Evolutionary conservation across 805 yeast genomes (phyloP), one percentile per base, ranked within the genome.

Genomic region (Torulaspora delbrueckii): DNA sequence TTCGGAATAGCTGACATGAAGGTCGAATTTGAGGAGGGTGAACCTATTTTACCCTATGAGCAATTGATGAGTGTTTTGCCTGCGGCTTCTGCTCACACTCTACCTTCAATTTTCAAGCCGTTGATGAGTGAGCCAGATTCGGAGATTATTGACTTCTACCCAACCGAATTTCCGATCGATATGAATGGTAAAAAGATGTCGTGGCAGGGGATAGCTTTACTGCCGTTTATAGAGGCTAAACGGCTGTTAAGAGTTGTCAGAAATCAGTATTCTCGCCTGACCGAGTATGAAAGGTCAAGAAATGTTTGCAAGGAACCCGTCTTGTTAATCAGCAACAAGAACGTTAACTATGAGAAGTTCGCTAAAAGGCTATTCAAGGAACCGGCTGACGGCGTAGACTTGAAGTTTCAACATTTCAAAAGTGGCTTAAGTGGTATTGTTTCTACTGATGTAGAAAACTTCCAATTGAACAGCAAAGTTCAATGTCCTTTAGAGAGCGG

Each of bases 21-120:
- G 1, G 72, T 88, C 14, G 66, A 69, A 25, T 87, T 90, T 58
- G 73, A 73, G 8, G 58, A 63, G 34, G 96, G 96, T 6, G 71
- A 73, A 45, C 97, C 98, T 9, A 89, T 90, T 67, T 67, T 81
- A 52, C 98, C 98, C 1, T 90, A 74, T 67, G 98, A 90, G 62
- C 98, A 90, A 66, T 74, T 90, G 56, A 89, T 89, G 96, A 82
- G 95, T 61, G 97, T 90, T 23, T 69, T 90, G 54, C 98, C 98
- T 0, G 96, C 96, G 4, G 95, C 93, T 2, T 86, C 96, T 0
- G 86, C 88, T 3, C 93, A 87, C 60, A 83, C 83, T 5, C 70
- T 90, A 31, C 98, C 98, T 0, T 81, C 77, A 42, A 78, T 85
- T 4, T 86, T 90, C 66, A 75, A 89, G 48, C 83, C 85, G 1